Evolutionary conservation across 1,139 yeast species (phyloP).

Genomic region (Suhomyces choctaworum): DNA sequence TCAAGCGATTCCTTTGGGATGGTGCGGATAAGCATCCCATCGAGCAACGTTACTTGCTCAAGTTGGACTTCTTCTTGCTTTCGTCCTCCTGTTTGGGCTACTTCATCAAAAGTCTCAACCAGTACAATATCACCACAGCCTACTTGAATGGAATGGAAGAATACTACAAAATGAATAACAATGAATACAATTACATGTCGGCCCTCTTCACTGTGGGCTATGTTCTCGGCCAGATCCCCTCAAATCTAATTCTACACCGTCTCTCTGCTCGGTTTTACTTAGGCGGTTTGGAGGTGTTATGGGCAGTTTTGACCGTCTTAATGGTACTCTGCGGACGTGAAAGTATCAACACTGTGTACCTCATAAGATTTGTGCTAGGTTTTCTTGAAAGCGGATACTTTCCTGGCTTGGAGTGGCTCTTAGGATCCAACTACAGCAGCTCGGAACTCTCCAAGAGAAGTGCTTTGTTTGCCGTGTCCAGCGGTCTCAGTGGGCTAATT

Average conservation of each 20-base stretch:
- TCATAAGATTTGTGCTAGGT: slow-evolving; percentile 58
- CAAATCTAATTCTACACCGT: slow-evolving; percentile 53
- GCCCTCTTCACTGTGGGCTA: slow-evolving; percentile 62
- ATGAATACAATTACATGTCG: slow-evolving; percentile 53
- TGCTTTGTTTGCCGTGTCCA: slow-evolving; percentile 48
- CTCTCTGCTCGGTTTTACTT: slow-evolving; percentile 56
- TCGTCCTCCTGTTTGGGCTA: slow-evolving; percentile 24
- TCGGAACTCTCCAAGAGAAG: slow-evolving; percentile 50
- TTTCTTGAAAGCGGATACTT: slow-evolving; percentile 59
- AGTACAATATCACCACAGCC: slow-evolving; percentile 50
- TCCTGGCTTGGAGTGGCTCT: slow-evolving; percentile 44
- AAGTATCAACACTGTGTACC: slow-evolving; percentile 48
- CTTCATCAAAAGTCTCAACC: slow-evolving; percentile 39
- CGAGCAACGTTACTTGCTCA: slow-evolving; percentile 22
- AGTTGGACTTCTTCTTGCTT: slow-evolving; percentile 23
- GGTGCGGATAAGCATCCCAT: slow-evolving; percentile 45
- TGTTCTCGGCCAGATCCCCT: slow-evolving; percentile 60
- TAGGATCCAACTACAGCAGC: slow-evolving; percentile 19
- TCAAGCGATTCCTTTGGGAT: slow-evolving; percentile 47
- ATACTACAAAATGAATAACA: slow-evolving; percentile 49
- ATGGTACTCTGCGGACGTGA: slow-evolving; percentile 43
- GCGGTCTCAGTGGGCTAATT: slow-evolving; percentile 44
- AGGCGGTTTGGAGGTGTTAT: slow-evolving; percentile 53
- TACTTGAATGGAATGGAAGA: slow-evolving; percentile 66
- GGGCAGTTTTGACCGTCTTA: slow-evolving; percentile 58